A percentile compares a stretch with the other conserved stretches of the same genome.
phyloP scores from a whole-genome alignment of 306 rosid genomes.

The Fragaria iinumae region DNA sequence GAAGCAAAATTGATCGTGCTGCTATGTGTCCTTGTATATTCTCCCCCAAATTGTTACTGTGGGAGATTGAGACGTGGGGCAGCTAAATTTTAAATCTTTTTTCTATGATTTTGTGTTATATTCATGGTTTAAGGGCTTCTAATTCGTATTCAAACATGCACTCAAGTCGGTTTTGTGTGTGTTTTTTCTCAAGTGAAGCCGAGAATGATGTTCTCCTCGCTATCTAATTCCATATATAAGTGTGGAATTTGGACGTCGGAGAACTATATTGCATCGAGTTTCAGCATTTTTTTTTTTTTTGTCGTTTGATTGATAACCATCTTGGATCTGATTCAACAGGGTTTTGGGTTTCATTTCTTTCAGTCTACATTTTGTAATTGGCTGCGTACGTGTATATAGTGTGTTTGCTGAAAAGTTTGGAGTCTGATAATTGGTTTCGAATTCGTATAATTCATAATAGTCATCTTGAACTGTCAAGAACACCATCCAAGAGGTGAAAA shows the following conservation, averaged over 20 bases:
- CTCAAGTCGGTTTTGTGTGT: slow-evolving; percentile 18
- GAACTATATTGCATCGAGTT: slow-evolving; percentile 34
- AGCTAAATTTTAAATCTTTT: slow-evolving; percentile 22
- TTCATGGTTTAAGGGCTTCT: slow-evolving; percentile 36
- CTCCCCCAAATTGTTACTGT: slow-evolving; percentile 18
- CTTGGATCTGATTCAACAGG: not conserved
- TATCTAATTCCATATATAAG: slow-evolving; percentile 45
- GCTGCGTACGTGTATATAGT: no score
- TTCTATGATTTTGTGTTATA: not conserved
- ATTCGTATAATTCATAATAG: no score
- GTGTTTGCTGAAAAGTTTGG: no score
- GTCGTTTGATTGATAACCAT: not conserved
- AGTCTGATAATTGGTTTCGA: no score
- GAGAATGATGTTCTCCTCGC: slow-evolving; percentile 60
- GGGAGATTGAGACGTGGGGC: slow-evolving; percentile 36
- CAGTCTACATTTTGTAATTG: no score
- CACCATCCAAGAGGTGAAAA: no score
- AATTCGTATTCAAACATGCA: slow-evolving; percentile 10
- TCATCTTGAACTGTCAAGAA: no score
- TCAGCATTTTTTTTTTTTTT: not conserved
- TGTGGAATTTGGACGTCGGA: slow-evolving; percentile 77
- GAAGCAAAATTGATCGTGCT: slow-evolving; percentile 77
- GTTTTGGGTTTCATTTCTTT: not conserved
- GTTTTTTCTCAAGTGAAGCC: slow-evolving; percentile 40
- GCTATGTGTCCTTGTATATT: slow-evolving; percentile 22